A percentile compares a stretch with the other conserved stretches of the same genome.
Evolutionary conservation across 805 yeast species (phyloP).

Genomic region (Nakazawaea sp.): DNA sequence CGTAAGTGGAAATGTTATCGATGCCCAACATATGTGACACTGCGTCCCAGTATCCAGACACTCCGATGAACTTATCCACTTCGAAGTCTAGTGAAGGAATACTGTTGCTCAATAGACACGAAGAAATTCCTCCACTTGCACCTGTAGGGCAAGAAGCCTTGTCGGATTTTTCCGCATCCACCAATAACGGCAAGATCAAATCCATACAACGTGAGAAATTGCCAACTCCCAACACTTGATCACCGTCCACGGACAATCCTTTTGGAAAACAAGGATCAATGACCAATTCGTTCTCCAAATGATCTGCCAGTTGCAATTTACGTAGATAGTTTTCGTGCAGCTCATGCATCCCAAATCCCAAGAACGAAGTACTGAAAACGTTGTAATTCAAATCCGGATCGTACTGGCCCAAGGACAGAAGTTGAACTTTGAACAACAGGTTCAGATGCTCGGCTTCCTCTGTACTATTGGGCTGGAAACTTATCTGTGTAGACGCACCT

Average conservation of each 20-base stretch:
- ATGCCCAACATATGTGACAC: constrained; percentile 37
- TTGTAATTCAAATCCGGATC: constrained; percentile 25
- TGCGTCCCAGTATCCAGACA: constrained; percentile 64
- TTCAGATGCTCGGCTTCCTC: constrained; percentile 38
- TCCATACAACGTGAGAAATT: constrained; percentile 41
- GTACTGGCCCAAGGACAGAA: constrained; percentile 26
- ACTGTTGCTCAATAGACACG: constrained; percentile 45
- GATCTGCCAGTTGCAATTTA: constrained; percentile 19
- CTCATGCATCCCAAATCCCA: constrained; percentile 57
- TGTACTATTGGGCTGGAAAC: constrained; percentile 48
- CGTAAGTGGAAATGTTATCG: constrained; percentile 18
- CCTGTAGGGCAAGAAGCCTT: constrained; percentile 15
- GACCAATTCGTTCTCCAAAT: constrained; percentile 10
- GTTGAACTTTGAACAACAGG: constrained; percentile 36
- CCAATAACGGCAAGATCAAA: constrained; percentile 38
- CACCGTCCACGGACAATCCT: constrained; percentile 24
- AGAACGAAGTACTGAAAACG: constrained; percentile 47
- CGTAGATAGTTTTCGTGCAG: constrained; percentile 42
- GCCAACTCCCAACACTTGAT: constrained; percentile 41
- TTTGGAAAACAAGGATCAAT: constrained; percentile 54
- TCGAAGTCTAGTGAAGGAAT: constrained; percentile 54
- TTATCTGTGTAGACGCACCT: constrained; percentile 60
- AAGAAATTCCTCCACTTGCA: constrained; percentile 24
- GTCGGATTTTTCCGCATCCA: constrained; percentile 10
- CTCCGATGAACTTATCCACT: constrained; percentile 52